These are phyloP conservation scores for Ophiosphaerella narmari DNA, from an alignment of 2,329 filamentous ascomycete genomes.

Conservation along the genomic window DNA sequence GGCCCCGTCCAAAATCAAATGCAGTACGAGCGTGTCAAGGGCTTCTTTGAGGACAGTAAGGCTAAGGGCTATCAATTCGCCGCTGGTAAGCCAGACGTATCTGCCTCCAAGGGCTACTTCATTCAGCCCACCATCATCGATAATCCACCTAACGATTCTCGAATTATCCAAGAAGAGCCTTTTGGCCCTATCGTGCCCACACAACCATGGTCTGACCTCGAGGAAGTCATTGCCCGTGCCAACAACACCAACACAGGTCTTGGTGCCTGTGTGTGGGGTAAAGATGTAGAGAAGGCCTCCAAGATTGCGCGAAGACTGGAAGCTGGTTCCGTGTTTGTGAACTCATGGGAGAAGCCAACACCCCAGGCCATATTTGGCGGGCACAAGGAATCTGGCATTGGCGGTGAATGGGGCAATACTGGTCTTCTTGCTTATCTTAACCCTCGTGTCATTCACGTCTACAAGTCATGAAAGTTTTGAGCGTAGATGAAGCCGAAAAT, in stretches of 20 bases:
- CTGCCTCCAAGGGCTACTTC: conserved; percentile 57
- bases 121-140: conserved; percentile 64
- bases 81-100: conserved; percentile 51
- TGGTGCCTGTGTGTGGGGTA: conserved; percentile 57
- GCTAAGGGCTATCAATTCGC: conserved; percentile 59
- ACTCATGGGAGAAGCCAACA: conserved; percentile 55
- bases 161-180: conserved; percentile 64
- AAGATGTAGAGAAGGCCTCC: conserved; percentile 51
- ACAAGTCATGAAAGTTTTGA: conserved; percentile 41
- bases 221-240: conserved; percentile 52
- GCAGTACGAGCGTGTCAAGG: conserved; percentile 66
- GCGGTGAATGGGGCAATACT: conserved; percentile 64
- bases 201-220: conserved; percentile 65
- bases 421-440: conserved; percentile 55
- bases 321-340: conserved; percentile 62
- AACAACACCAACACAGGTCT: conserved; percentile 58
- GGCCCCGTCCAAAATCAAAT: conserved; percentile 68
- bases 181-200: conserved; percentile 70
- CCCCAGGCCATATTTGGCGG: conserved; percentile 67
- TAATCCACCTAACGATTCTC: conserved; percentile 61
- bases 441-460: conserved; percentile 53
- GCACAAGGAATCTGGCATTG: conserved; percentile 78
- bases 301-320: conserved; percentile 54
- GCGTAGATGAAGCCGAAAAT: background rate
- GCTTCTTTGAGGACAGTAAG: conserved; percentile 61